Evolutionary conservation across 768 basidiomycete species (phyloP), one percentile per base, ranked within the genome.

Genomic region (Lentinula sp.): DNA sequence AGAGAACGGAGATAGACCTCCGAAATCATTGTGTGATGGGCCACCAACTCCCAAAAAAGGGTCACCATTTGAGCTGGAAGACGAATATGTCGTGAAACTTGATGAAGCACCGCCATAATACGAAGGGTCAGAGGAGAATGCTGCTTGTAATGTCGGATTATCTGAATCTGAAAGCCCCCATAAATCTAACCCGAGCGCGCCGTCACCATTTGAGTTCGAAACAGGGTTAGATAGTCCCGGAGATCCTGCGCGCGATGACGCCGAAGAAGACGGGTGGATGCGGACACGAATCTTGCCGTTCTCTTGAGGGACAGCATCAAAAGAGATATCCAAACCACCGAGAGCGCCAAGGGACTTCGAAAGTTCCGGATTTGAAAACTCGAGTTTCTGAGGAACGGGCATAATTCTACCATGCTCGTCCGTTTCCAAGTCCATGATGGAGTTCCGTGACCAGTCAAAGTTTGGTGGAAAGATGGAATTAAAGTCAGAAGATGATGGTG

Each of bases 211-310:
- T 33, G 61, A 39, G 32, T 68, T 69, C 20, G 70, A 66, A 58
- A 68, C 67, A 54, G 67, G 59, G 45, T 65, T 68, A 36, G 64
- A 42, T 61, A 64, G 49, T 58, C 64, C 64, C 35, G 74, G 76
- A 12, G 77, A 77, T 10, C 72, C 66, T 20, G 75, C 76, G 57
- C 79, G 71, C 45, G 72, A 77, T 23, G 79, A 78, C 15, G 75
- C 69, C 64, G 80, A 74, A 3, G 84, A 76, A 6, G 83, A 76
- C 48, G 85, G 82, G 66, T 90, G 86, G 64, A 90, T 88, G 64
- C 85, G 81, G 45, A 90, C 87, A 57, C 85, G 85, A 65, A 90
- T 86, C 73, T 84, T 87, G 61, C 88, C 86, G 67, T 87, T 82
- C 64, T 86, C 81, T 53, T 79, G 77, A 36, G 85, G 76, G 45